Conservation (phyloP, 331 rosid genomes). For the Quercus lobata region DNA sequence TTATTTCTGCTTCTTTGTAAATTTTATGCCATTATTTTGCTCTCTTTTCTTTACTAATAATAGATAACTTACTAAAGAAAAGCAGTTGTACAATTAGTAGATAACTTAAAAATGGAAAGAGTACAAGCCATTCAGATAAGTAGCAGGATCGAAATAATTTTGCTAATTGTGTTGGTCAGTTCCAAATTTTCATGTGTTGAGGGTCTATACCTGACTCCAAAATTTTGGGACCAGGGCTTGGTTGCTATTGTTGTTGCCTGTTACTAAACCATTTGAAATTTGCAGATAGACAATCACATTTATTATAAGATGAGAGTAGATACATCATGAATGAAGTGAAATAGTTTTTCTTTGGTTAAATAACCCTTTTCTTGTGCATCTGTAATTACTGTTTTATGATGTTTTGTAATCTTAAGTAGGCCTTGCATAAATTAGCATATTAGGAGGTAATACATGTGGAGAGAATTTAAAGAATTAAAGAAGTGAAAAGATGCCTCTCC, state of each 20-base stretch:
- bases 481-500: not conserved
- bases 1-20: conserved; percentile 7
- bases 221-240: no score
- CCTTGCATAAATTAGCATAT: not conserved
- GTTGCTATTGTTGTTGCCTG: not conserved
- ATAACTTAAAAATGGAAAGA: conserved; percentile 12
- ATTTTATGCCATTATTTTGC: conserved; percentile 11
- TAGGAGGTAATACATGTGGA: not conserved
- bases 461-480: not conserved
- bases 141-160: no score
- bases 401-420: not conserved
- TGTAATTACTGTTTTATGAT: not conserved
- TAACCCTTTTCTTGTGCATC: not conserved
- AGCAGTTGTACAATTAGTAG: conserved; percentile 4
- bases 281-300: not conserved
- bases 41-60: not conserved
- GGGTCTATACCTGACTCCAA: no score
- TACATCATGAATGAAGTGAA: not conserved
- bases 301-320: not conserved
- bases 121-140: not conserved
- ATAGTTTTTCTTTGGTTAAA: not conserved
- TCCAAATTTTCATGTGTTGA: no score
- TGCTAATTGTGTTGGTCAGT: no score
- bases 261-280: not conserved
- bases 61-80: not conserved